Base-by-base conservation (phyloP, 257 asterid species). In the Solanum piurae region DNA sequence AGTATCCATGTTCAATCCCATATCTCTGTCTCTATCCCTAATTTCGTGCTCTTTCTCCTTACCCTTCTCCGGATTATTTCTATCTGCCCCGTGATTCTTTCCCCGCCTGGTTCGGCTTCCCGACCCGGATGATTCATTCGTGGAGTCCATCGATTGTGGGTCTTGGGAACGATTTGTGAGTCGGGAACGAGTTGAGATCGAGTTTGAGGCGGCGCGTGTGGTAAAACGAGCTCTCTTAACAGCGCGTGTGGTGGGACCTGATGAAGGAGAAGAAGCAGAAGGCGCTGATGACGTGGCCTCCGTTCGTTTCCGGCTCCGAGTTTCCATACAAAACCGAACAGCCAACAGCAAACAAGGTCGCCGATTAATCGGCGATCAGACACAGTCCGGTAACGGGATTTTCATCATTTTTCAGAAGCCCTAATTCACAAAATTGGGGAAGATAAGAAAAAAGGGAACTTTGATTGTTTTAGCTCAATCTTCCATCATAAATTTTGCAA, bases 281-380 rank as follows among this genome's bases (percentile, higher is more conserved):
- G 97, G 94, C 93, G 98, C 92, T 92, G 99, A 94, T 92, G 97
- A 94, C 92, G 98, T 95, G 94, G 99, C 98, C 99, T 95, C 99
- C 97, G 96, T 98, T 94, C 98, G 98, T 98, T 97, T 97, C 91
- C 98, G 98, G 95, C 98, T 94, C 88, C 99, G 98, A 92, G 99
- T 95, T 96, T 97, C 99, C 99, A 96, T 97, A 96, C 98, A 97
- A 97, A 92, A 91, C 76, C 96, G 86, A 91, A 89, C 89, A 86
- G 91, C 85, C 46, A 69, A 89, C 90, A 86, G 91, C 73, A 68
- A 69, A 93, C 76, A 92, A 84, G 86, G 88, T 94, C 99, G 99
- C 99, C 99, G 98, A 95, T 91, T 89, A 95, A 91, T 94, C 98
- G 98, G 99, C 98, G 98, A 97, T 94, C 91, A 89, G 87, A 83